Percentiles rank a stretch among this genome's conserved stretches.
phyloP scores from a whole-genome alignment of 2,329 filamentous ascomycete species.

The Ciborinia camelliae region DNA sequence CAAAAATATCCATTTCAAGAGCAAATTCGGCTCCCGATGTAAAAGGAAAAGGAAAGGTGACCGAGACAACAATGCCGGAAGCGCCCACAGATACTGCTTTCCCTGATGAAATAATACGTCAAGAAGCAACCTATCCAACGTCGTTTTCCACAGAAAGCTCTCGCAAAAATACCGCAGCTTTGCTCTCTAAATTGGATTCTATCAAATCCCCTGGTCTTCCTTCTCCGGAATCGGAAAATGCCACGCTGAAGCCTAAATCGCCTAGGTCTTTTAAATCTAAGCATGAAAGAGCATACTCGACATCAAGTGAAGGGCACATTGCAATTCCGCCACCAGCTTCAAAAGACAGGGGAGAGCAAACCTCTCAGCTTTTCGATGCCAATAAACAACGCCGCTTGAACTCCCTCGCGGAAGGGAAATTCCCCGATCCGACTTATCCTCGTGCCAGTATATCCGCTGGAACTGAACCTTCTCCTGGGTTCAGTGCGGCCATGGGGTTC shows the following conservation, averaged over 20 bases:
- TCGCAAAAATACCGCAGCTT: conserved; percentile 6
- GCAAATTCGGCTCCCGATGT: neutral
- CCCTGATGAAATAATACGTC: conserved; percentile 9
- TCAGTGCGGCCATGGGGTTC: conserved; percentile 11
- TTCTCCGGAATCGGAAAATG: neutral
- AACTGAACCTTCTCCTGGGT: conserved; percentile 1
- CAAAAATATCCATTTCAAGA: neutral
- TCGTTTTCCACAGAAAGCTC: conserved; percentile 11
- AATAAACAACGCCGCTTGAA: conserved; percentile 3
- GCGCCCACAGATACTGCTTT: neutral
- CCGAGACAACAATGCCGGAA: neutral
- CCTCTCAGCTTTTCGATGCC: conserved; percentile 4
- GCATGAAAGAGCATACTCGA: neutral
- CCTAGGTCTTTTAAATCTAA: neutral
- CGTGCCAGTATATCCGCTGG: conserved; percentile 6
- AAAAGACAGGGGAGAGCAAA: conserved; percentile 14
- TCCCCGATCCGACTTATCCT: conserved; percentile 16
- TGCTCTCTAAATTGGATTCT: conserved; percentile 8
- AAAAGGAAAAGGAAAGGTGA: neutral
- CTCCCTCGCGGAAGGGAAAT: conserved; percentile 1
- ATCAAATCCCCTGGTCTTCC: neutral
- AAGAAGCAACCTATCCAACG: conserved; percentile 18
- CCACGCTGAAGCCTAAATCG: neutral
- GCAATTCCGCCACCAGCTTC: conserved; percentile 1
- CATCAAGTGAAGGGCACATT: neutral